These are phyloP conservation scores for Lasiosphaeris hirsuta DNA, from an alignment of 495 filamentous ascomycete genomes.

Conservation along the genomic window DNA sequence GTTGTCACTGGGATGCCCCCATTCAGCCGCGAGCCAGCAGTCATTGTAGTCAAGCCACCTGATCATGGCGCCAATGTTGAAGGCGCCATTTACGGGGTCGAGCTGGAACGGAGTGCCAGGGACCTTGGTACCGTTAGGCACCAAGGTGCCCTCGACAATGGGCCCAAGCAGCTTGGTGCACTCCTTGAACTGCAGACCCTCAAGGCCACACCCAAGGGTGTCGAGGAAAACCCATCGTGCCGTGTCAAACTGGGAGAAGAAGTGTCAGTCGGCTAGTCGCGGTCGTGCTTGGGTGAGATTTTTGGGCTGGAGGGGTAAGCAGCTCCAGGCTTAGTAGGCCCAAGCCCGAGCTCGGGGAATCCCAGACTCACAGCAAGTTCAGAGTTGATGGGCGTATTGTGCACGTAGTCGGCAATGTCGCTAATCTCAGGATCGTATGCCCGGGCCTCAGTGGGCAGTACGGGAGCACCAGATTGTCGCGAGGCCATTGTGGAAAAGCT, in stretches of 20 bases:
- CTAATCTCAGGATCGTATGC: conserved; percentile 86
- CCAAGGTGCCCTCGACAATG: conserved; percentile 82
- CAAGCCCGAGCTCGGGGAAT: no score
- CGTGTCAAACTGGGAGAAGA: conserved; percentile 75
- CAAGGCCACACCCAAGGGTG: conserved; percentile 92
- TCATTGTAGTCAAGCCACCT: conserved; percentile 99
- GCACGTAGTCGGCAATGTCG: conserved; percentile 92
- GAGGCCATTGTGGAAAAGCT: conserved; percentile 57
- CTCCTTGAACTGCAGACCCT: conserved; percentile 92
- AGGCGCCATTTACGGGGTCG: conserved; percentile 91
- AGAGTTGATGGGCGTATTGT: conserved; percentile 84
- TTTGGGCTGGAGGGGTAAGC: neutral
- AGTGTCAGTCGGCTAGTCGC: conserved; percentile 28
- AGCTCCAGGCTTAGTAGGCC: neutral
- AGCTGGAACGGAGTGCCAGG: conserved; percentile 91
- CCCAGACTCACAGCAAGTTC: conserved; percentile 75
- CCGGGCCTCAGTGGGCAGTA: conserved; percentile 45
- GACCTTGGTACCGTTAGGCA: conserved; percentile 89
- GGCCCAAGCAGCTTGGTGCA: conserved; percentile 95
- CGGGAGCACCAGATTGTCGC: conserved; percentile 48
- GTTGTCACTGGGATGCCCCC: conserved; percentile 98
- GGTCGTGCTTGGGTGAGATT: conserved; percentile 4
- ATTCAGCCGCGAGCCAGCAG: conserved; percentile 98
- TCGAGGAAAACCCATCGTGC: conserved; percentile 87
- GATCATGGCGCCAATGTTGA: conserved; percentile 99